These are phyloP conservation scores for Picea glauca DNA, from an alignment of 75 land plant genomes.

Conservation along the genomic window DNA sequence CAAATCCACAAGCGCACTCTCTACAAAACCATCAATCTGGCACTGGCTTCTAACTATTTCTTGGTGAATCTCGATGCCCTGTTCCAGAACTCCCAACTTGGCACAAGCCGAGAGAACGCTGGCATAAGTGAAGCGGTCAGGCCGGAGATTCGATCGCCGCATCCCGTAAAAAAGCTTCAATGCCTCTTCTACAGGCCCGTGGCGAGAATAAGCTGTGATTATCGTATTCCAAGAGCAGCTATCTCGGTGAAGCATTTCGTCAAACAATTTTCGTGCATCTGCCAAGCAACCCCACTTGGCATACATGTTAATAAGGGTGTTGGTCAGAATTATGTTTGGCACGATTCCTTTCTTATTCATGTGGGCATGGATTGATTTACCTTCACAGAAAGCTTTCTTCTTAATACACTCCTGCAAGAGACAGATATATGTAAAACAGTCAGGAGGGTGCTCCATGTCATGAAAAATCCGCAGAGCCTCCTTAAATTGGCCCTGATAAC, in stretches of 20 bases:
- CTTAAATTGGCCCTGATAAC: not conserved
- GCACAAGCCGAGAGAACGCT: conserved; percentile 50
- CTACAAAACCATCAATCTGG: conserved; percentile 4
- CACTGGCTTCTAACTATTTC: not conserved
- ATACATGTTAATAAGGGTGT: conserved; percentile 35
- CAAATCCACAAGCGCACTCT: conserved; percentile 14
- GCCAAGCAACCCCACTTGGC: conserved; percentile 24
- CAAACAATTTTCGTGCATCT: conserved; percentile 34
- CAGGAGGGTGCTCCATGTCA: not conserved
- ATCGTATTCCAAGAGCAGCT: conserved; percentile 33
- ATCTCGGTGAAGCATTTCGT: conserved; percentile 44
- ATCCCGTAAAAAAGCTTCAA: conserved; percentile 22
- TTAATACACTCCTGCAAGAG: conserved; percentile 1
- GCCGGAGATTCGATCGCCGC: conserved; percentile 17
- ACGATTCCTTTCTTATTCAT: conserved; percentile 14
- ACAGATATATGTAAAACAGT: not conserved
- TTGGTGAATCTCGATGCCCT: conserved; percentile 27
- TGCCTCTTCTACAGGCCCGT: conserved; percentile 24
- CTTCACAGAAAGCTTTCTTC: not conserved
- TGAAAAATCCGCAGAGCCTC: not conserved
- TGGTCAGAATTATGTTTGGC: conserved; percentile 23
- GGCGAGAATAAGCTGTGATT: conserved; percentile 37
- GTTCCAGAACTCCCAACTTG: conserved; percentile 18
- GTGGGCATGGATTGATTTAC: not conserved
- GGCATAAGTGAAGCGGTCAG: conserved; percentile 37